Evolutionary conservation across 495 filamentous ascomycete species (phyloP), one percentile per base, ranked within the genome.

Genomic region (Daldinia childiae): DNA sequence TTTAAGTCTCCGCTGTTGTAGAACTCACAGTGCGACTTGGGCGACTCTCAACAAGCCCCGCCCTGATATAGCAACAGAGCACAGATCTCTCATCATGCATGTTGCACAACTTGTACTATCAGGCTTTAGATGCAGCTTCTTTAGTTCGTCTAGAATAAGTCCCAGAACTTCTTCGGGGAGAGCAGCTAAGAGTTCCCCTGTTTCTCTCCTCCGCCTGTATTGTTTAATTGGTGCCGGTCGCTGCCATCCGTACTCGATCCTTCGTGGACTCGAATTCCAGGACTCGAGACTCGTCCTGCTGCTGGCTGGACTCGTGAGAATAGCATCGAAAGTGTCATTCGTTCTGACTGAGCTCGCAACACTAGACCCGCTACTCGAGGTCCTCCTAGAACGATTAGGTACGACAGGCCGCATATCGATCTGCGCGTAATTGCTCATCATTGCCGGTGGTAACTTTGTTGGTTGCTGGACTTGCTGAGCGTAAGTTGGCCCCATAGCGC

Each of bases 1-100:
- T 34, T 63, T 24, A 11, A 9, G 52, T 61, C 8, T 17, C 17
- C 57, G 17, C 12, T 51, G 26, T 45, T 29, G 12, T 21, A 19
- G 26, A 26, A 83, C 88, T 85, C 76, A 94, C 87, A 95, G 78
- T 68, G 84, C 83, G 60, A 82, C 82, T 65, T 88, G 83, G 19
- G 90, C 91, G 17, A 87, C 88, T 74, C 87, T 87, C 76, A 91
- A 82, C 84, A 91, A 91, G 39, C 88, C 86, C 56, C 88, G 86
- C 63, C 86, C 89, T 32, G 88, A 90, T 61, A 93, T 72, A 39
- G 89, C 87, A 32, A 93, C 83, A 57, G 87, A 84, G 71, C 87
- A 88, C 27, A 94, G 76, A 74, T 95, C 92, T 57, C 91, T 87
- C 82, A 92, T 89, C 79, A 89, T 93, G 79, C 93, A 94, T 68